Percentiles rank a stretch among this genome's conserved stretches.
Conservation (phyloP, 2,329 filamentous ascomycete species). For the Colletotrichum sp. region DNA sequence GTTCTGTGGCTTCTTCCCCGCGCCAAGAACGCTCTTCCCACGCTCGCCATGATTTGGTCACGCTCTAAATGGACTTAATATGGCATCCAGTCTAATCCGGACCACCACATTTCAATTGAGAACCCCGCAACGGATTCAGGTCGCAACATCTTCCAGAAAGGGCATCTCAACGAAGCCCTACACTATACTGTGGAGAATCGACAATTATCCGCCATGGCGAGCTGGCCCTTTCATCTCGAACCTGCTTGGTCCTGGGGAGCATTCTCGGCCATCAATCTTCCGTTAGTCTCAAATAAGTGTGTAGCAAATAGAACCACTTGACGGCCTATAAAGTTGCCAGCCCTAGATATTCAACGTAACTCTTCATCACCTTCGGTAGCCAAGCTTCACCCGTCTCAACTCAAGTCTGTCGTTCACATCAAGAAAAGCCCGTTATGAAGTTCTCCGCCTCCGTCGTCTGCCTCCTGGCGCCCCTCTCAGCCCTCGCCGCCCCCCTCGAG, state of each 20-base stretch:
- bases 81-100: background rate
- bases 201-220: background rate
- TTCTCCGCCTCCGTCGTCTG: constrained; percentile 32
- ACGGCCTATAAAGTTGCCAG: background rate
- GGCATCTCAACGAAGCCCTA: background rate
- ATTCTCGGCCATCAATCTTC: background rate
- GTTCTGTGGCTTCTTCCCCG: background rate
- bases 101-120: background rate
- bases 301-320: background rate
- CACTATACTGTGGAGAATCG: background rate
- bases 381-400: background rate
- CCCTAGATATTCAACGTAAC: background rate
- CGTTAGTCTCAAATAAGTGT: background rate
- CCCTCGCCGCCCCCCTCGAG: constrained; percentile 34
- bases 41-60: background rate
- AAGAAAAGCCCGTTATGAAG: constrained; percentile 17
- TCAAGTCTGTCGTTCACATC: background rate
- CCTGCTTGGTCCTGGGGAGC: background rate
- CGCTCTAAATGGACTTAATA: background rate
- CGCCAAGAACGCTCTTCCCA: background rate
- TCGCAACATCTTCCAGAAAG: background rate
- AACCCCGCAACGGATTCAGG: background rate
- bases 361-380: background rate
- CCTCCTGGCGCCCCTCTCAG: constrained; percentile 42
- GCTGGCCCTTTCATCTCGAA: background rate